Evolutionary conservation across 1,139 yeast genomes (phyloP).

Genomic region (Candida sanyaensis): DNA sequence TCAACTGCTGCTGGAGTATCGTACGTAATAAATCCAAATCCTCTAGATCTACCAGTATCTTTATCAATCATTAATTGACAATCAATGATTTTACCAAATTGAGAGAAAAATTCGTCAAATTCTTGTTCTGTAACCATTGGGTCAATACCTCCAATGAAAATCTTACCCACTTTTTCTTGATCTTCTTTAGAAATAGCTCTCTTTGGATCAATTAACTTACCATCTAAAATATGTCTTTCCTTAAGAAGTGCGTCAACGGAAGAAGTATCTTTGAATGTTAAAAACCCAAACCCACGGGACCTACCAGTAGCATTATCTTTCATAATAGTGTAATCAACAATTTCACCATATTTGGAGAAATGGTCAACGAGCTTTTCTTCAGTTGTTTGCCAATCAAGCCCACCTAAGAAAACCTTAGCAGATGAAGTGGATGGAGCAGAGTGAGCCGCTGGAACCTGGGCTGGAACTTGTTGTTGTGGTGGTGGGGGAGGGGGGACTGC

Average conservation of each 20-base stretch:
- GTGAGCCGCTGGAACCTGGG: constrained; percentile 10
- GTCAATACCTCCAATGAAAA: constrained; percentile 97
- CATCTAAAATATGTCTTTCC: constrained; percentile 89
- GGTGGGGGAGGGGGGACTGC: constrained; percentile 7
- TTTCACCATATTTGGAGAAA: constrained; percentile 89
- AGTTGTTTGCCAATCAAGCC: constrained; percentile 97
- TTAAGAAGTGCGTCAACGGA: constrained; percentile 88
- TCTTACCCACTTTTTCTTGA: constrained; percentile 96
- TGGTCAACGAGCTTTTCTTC: constrained; percentile 82
- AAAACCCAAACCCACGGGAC: constrained; percentile 95
- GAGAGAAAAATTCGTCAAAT: constrained; percentile 83
- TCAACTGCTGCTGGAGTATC: constrained; percentile 97
- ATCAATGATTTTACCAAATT: constrained; percentile 91
- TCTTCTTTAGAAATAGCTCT: constrained; percentile 98
- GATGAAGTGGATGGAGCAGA: constrained; percentile 16
- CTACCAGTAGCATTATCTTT: constrained; percentile 87
- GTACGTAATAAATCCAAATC: constrained; percentile 96
- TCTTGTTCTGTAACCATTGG: constrained; percentile 94
- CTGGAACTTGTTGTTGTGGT: neutral
- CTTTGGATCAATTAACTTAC: constrained; percentile 96
- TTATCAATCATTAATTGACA: constrained; percentile 98
- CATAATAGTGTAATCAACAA: constrained; percentile 90
- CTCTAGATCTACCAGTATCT: constrained; percentile 97
- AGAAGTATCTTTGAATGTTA: constrained; percentile 79
- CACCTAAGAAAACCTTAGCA: constrained; percentile 59